These are phyloP conservation scores for Neotropicomus parvogracilis DNA, from an alignment of 1,284 basidiomycete species.

Conservation along the genomic window DNA sequence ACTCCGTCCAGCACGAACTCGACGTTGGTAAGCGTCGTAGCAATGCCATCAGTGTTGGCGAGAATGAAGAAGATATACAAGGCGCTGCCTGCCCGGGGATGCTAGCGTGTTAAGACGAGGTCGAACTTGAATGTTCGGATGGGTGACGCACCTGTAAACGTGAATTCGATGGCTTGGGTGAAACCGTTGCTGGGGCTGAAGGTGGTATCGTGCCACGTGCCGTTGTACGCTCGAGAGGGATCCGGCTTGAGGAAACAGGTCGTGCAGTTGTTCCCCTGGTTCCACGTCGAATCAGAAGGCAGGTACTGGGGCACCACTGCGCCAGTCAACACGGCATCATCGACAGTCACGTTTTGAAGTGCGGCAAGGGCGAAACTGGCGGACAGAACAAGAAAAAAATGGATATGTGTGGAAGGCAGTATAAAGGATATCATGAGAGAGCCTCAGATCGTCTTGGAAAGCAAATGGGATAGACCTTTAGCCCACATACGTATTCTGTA, in stretches of 20 bases:
- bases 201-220: conserved; percentile 23
- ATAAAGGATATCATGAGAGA: not conserved
- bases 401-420: too few relatives aligned
- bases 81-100: conserved; percentile 16
- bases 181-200: not conserved
- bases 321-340: conserved; percentile 14
- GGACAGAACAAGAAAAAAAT: not conserved
- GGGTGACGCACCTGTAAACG: conserved; percentile 11
- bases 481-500: too few relatives aligned
- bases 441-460: not conserved
- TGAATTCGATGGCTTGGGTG: conserved; percentile 8
- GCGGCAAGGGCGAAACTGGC: not conserved
- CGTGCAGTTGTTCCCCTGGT: not conserved
- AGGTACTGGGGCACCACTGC: conserved; percentile 3
- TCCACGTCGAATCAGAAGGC: not conserved
- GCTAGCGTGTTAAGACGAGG: too few relatives aligned
- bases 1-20: conserved; percentile 11
- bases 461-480: too few relatives aligned
- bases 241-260: not conserved
- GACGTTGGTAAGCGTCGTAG: conserved; percentile 4
- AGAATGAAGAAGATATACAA: conserved; percentile 24
- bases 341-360: conserved; percentile 15
- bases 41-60: conserved; percentile 12
- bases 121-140: too few relatives aligned
- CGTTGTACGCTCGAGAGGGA: conserved; percentile 3